phyloP scores from a whole-genome alignment of 129 eudicot genomes.

The carrot (Daucus carota) region DH1_v3.0 NC_030384.2:43263001-43263500 shows the following conservation, averaged over 20 bases:
- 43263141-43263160: slow-evolving; percentile 9
- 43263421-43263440: slow-evolving; percentile 49
- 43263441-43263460: slow-evolving; percentile 46
- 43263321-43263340: slow-evolving; percentile 51
- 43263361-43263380: slow-evolving; percentile 58
- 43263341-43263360: slow-evolving; percentile 45
- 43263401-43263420: slow-evolving; percentile 45
- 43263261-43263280: neutral
- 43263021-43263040: slow-evolving; percentile 22
- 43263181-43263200: slow-evolving; percentile 30
- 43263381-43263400: slow-evolving; percentile 30
- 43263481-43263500: slow-evolving; percentile 31
- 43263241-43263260: slow-evolving; percentile 30
- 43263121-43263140: slow-evolving; percentile 4
- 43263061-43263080: slow-evolving; percentile 22
- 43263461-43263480: slow-evolving; percentile 39
- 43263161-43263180: slow-evolving; percentile 32
- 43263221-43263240: slow-evolving; percentile 37
- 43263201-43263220: slow-evolving; percentile 35
- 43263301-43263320: slow-evolving; percentile 39
- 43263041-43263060: neutral
- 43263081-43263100: slow-evolving; percentile 43
- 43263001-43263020: slow-evolving; percentile 60
- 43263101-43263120: neutral
- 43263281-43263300: neutral